Conservation (phyloP, 805 yeast species). For the Candida arabinofermentans region DNA sequence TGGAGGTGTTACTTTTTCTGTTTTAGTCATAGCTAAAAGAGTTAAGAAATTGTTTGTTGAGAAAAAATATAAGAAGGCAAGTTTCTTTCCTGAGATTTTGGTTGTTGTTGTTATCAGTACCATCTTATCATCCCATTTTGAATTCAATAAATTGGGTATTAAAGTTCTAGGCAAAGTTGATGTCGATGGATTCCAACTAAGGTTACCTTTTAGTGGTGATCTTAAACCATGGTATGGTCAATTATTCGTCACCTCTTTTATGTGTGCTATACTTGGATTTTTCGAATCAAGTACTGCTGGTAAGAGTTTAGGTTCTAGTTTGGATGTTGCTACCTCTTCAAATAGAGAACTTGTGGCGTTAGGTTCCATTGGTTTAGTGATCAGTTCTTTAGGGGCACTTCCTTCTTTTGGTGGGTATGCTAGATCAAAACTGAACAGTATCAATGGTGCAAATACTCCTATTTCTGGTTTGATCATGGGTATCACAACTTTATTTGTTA, state of each 20-base stretch:
- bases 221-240: conserved; percentile 47
- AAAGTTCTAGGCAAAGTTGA: conserved; percentile 66
- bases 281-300: conserved; percentile 93
- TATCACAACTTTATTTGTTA: conserved; percentile 61
- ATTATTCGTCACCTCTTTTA: conserved; percentile 63
- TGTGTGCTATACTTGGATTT: conserved; percentile 83
- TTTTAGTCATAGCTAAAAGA: conserved; percentile 39
- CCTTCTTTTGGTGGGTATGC: conserved; percentile 98
- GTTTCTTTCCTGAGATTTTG: conserved; percentile 82
- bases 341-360: conserved; percentile 90
- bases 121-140: conserved; percentile 40
- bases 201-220: conserved; percentile 52
- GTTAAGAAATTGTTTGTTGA: conserved; percentile 35
- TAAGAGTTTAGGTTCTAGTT: conserved; percentile 74
- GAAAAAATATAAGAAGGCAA: conserved; percentile 37
- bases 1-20: conserved; percentile 48
- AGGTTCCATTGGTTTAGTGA: conserved; percentile 68
- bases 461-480: conserved; percentile 84
- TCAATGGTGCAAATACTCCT: conserved; percentile 85
- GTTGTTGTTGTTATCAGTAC: conserved; percentile 65
- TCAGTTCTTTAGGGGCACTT: conserved; percentile 59
- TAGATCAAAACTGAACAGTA: conserved; percentile 80
- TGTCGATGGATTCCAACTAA: conserved; percentile 45
- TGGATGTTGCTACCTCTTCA: conserved; percentile 69
- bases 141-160: conserved; percentile 55